Percentiles rank a stretch among this genome's conserved stretches.
phyloP scores from a whole-genome alignment of 768 basidiomycete species.

The Lactarius deliciosus region DNA sequence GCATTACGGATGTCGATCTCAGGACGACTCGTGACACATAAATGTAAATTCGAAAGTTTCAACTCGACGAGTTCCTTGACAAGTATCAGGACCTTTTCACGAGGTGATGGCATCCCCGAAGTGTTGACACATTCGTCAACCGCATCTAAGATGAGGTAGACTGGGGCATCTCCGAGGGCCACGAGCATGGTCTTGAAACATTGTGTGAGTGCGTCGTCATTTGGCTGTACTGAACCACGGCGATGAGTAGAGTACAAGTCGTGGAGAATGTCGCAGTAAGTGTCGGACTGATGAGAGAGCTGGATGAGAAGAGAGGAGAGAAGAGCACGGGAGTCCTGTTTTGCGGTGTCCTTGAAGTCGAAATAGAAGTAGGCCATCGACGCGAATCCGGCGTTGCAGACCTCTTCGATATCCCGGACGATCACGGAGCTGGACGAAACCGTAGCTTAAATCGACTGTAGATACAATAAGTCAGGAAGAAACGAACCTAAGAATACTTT shows the following conservation, averaged over 20 bases:
- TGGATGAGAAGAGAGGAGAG: constrained; percentile 8
- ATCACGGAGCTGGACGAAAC: background rate
- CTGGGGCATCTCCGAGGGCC: background rate
- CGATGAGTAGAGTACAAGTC: background rate
- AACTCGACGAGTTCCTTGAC: background rate
- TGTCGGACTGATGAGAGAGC: constrained; percentile 5
- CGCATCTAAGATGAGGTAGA: background rate
- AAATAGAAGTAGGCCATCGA: background rate
- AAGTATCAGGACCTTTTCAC: background rate
- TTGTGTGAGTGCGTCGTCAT: background rate
- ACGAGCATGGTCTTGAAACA: constrained; percentile 8
- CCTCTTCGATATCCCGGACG: background rate
- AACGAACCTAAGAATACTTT: constrained; percentile 11
- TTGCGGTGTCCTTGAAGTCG: background rate
- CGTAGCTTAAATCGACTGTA: background rate
- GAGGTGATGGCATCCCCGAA: background rate
- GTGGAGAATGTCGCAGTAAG: background rate
- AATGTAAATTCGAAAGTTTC: background rate
- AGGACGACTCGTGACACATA: background rate
- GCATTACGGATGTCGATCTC: background rate
- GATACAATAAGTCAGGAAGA: fast-evolving
- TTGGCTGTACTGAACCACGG: background rate
- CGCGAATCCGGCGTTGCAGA: background rate
- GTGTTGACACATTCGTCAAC: background rate
- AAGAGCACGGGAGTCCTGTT: background rate